A percentile compares a stretch with the other conserved stretches of the same genome.
phyloP scores from a whole-genome alignment of 2,329 filamentous ascomycete genomes.

The Colletotrichum sp. region DNA sequence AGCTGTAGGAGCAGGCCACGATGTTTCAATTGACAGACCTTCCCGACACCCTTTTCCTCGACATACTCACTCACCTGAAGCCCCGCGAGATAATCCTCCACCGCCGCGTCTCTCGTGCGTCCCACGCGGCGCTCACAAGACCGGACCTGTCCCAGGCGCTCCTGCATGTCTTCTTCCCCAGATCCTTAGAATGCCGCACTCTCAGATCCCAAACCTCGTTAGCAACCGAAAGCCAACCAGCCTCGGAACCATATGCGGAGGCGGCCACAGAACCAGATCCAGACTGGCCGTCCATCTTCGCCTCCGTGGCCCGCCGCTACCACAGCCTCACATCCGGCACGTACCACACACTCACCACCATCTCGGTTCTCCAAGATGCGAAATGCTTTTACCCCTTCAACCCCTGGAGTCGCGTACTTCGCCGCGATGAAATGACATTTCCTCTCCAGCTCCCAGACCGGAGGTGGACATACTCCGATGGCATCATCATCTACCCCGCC shows the following conservation, averaged over 20 bases:
- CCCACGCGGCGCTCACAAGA: constrained; percentile 54
- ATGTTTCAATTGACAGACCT: constrained; percentile 46
- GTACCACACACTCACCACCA: constrained; percentile 2
- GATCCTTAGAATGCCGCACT: constrained; percentile 56
- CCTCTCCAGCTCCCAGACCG: constrained; percentile 51
- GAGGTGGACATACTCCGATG: constrained; percentile 61
- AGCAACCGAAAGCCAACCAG: neutral
- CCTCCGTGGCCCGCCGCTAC: constrained; percentile 58
- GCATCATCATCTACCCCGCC: constrained; percentile 58
- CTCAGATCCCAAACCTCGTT: constrained; percentile 22
- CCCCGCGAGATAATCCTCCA: constrained; percentile 55
- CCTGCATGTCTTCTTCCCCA: constrained; percentile 56
- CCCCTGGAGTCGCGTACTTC: constrained; percentile 50
- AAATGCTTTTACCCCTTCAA: constrained; percentile 38
- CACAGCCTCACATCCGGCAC: constrained; percentile 45
- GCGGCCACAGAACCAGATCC: neutral
- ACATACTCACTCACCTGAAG: constrained; percentile 53
- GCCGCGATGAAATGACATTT: constrained; percentile 41
- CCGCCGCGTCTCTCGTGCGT: constrained; percentile 55
- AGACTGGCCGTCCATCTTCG: constrained; percentile 50
- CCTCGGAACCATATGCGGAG: neutral
- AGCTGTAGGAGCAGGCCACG: neutral
- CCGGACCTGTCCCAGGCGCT: constrained; percentile 49
- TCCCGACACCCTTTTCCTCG: constrained; percentile 63
- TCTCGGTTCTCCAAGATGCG: constrained; percentile 24